These are phyloP conservation scores for Fragaria vesca DNA, from an alignment of 306 rosid genomes.

Conservation along the genomic window DNA sequence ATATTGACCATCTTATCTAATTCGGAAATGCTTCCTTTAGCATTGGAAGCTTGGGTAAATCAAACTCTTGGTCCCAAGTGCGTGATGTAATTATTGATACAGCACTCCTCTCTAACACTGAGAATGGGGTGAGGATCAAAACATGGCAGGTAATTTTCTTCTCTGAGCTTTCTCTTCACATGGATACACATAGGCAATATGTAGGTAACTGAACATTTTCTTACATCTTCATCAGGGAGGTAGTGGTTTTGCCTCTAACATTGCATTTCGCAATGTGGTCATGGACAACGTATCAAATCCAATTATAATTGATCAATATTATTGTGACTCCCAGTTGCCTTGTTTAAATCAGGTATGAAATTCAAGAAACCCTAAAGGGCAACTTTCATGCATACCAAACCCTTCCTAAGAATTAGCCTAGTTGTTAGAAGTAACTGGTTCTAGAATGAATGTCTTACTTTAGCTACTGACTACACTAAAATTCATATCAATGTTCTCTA, in stretches of 20 bases:
- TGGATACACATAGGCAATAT: background rate
- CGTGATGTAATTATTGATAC: slow-evolving; percentile 56
- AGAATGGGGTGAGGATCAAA: slow-evolving; percentile 87
- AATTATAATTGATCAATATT: slow-evolving; percentile 78
- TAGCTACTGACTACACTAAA: background rate
- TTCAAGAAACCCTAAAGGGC: background rate
- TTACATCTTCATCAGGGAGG: slow-evolving; percentile 61
- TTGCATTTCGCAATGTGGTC: slow-evolving; percentile 64
- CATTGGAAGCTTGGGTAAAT: slow-evolving; percentile 95
- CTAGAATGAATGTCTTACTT: background rate
- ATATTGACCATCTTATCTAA: slow-evolving; percentile 12
- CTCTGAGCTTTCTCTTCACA: background rate
- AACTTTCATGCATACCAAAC: background rate
- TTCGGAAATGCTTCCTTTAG: slow-evolving; percentile 42
- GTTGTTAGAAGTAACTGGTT: background rate
- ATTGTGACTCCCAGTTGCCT: slow-evolving; percentile 65
- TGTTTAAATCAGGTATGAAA: slow-evolving; percentile 72
- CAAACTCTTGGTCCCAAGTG: slow-evolving; percentile 57
- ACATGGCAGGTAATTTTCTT: slow-evolving; percentile 81
- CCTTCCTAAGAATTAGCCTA: background rate
- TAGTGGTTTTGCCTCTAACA: slow-evolving; percentile 56
- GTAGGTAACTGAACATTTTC: background rate
- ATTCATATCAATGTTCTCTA: background rate
- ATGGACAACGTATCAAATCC: slow-evolving; percentile 89
- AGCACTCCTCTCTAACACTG: slow-evolving; percentile 60